Evolutionary conservation across 1,284 basidiomycete species (phyloP).

Genomic region (Ceratobasidium sp.): DNA sequence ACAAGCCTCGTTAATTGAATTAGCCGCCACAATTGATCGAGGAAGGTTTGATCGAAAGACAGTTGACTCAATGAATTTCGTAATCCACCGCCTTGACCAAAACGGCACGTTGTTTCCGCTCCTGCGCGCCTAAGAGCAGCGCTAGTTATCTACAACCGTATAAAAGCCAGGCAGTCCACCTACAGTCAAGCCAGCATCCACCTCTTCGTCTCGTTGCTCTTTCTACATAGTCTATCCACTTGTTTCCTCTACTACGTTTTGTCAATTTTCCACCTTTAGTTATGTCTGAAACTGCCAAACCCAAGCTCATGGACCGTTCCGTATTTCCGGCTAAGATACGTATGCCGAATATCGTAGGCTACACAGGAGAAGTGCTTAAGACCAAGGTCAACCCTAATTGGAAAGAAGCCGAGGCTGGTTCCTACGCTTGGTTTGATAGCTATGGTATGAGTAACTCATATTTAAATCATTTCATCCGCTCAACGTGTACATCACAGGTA

Average conservation of each 20-base stretch:
- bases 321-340: constrained; percentile 6
- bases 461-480: neutral
- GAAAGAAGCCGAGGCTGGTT: constrained; percentile 44
- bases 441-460: constrained; percentile 23
- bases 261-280: too few relatives aligned
- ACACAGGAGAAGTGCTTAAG: constrained; percentile 41
- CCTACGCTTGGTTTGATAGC: constrained; percentile 48
- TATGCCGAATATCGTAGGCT: constrained; percentile 47
- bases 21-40: too few relatives aligned
- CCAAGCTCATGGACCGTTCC: constrained; percentile 35
- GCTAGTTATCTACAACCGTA: neutral
- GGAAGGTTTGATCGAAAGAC: too few relatives aligned
- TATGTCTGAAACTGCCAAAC: constrained; percentile 4
- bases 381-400: constrained; percentile 47
- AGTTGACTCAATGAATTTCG: too few relatives aligned
- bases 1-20: too few relatives aligned
- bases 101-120: too few relatives aligned
- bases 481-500: neutral
- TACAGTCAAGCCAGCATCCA: neutral
- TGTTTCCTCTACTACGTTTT: neutral
- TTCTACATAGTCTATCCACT: constrained; percentile 5
- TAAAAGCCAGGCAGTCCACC: neutral
- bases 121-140: neutral
- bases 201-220: neutral
- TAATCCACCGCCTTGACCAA: too few relatives aligned